Evolutionary conservation across 169 alveolate species (phyloP).

Genomic region (Plasmodium vinckei): DNA sequence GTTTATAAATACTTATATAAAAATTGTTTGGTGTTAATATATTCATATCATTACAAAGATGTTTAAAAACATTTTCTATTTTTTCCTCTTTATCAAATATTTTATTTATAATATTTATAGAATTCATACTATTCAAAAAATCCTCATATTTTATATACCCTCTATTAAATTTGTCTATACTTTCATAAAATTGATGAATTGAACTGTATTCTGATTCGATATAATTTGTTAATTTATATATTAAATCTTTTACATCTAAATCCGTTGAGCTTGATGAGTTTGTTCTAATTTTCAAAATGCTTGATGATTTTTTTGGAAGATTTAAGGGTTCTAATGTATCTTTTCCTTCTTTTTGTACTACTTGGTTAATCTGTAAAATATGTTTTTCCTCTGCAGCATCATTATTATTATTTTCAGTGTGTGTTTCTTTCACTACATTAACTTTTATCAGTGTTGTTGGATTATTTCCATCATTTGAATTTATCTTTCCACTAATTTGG

Average conservation of each 20-base stretch:
- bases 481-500: not conserved
- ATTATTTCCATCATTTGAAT: too few species aligned
- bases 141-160: conserved; percentile 71
- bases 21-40: conserved; percentile 54
- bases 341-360: not conserved
- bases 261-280: conserved; percentile 28
- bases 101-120: conserved; percentile 29
- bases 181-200: conserved; percentile 69
- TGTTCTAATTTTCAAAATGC: conserved; percentile 65
- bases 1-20: conserved; percentile 52
- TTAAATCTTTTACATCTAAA: conserved; percentile 16
- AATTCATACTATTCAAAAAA: conserved; percentile 29
- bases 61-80: conserved; percentile 40
- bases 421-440: not conserved
- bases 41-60: conserved; percentile 48
- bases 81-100: conserved; percentile 46
- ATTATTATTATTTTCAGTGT: not conserved
- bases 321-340: not conserved
- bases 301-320: conserved; percentile 35
- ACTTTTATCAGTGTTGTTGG: not conserved
- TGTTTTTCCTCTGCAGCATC: not conserved
- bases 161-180: conserved; percentile 70
- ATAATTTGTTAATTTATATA: conserved; percentile 23
- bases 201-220: conserved; percentile 60
- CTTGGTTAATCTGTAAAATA: not conserved